Evolutionary conservation across 2,329 filamentous ascomycete genomes (phyloP), one percentile per base, ranked within the genome.

Genomic region (Colletotrichum spinosum): DNA sequence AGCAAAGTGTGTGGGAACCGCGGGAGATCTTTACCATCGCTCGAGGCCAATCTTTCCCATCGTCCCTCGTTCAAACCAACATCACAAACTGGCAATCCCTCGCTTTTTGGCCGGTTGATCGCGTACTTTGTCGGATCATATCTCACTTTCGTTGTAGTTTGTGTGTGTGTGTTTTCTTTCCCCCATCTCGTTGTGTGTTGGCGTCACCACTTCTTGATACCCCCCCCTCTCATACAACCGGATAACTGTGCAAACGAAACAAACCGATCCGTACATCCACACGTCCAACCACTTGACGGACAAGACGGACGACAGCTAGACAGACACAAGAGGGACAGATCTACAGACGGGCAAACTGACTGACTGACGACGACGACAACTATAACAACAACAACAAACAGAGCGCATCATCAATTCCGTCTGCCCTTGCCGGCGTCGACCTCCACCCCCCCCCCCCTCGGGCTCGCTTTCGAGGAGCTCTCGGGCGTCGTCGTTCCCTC

Each of bases 61-160:
- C 39, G 62, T 65, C 63, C 45, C 10, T 65, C 63, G 63, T 52
- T 65, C 63, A 62, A 53, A n/a, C 37, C 46, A 9, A 34, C 34
- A n/a, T 45, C 49, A 50, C 44, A 25, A 50, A 57, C 63, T 55
- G 58, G 63, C 58, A 53, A 3, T 66, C 63, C 48, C 59, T 66
- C 63, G 63, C 63, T 66, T 62, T 63, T 63, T 44, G 25, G 63
- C 63, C 58, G 44, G 63, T 66, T 49, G 10, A 52, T 54, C 52
- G 63, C 25, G 4, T 25, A 17, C 49, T 38, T 39, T 63, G 42
- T 57, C 39, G 37, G 48, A 49, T 50, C 58, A 13, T 17, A 15
- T 44, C 49, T 51, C 46, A 49, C 59, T 50, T 55, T 63, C 39
- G 41, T 57, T 44, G 34, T 41, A 38, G 13, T 11, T 34, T 34